A percentile compares a stretch with the other conserved stretches of the same genome.
phyloP scores from a whole-genome alignment of 2,329 filamentous ascomycete species.

The Alternaria viburni region DNA sequence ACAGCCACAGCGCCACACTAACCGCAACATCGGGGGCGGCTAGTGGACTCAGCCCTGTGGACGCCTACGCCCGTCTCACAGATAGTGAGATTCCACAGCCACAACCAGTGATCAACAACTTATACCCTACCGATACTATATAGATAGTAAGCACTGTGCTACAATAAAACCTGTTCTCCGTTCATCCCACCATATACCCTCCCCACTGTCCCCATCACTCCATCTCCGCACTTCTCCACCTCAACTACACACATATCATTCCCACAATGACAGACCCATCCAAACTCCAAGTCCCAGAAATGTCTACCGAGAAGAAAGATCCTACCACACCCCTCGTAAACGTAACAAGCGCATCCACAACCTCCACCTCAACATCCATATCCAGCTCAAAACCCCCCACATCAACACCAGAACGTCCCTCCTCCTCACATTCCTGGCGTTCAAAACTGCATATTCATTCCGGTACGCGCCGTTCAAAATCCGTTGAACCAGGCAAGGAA shows the following conservation, averaged over 20 bases:
- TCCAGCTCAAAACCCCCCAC: background rate
- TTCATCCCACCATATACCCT: background rate
- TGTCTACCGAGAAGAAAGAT: background rate
- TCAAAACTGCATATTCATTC: conserved; percentile 11
- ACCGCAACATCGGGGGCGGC: background rate
- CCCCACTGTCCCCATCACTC: no score
- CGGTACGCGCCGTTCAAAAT: background rate
- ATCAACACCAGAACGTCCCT: background rate
- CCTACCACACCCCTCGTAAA: background rate
- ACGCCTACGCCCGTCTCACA: background rate
- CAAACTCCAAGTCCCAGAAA: background rate
- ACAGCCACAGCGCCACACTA: background rate
- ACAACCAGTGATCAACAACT: background rate
- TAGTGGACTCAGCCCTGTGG: background rate
- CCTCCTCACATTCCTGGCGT: conserved; percentile 9
- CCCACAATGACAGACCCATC: background rate
- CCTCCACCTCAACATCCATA: background rate
- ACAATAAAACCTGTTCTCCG: background rate
- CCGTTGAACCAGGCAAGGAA: conserved; percentile 21
- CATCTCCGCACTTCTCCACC: background rate
- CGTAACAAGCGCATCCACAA: background rate
- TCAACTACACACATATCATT: background rate
- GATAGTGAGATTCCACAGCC: background rate
- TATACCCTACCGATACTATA: background rate
- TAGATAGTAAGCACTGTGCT: background rate